Conservation (phyloP, 345 rosid genomes). For the Brassica incana region DNA sequence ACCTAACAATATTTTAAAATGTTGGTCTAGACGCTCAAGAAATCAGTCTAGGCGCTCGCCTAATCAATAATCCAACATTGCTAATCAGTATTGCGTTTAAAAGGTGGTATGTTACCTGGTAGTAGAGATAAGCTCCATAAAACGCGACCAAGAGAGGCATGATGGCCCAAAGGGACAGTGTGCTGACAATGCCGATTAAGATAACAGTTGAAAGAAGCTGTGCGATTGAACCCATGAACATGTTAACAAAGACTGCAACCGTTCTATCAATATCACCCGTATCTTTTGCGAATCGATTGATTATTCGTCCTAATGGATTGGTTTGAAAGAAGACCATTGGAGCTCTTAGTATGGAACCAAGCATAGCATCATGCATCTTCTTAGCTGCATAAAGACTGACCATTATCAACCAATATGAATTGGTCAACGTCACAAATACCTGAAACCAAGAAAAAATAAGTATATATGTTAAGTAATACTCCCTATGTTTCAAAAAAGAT, state of each 20-base stretch:
- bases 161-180: conserved; percentile 96
- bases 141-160: conserved; percentile 93
- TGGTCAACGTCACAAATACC: conserved; percentile 79
- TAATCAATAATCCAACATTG: background rate
- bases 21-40: too few species aligned
- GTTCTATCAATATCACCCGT: conserved; percentile 91
- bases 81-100: background rate
- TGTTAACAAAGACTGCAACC: conserved; percentile 70
- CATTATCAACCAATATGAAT: conserved; percentile 89
- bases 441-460: conserved; percentile 37
- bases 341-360: conserved; percentile 81
- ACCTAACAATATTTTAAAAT: too few species aligned
- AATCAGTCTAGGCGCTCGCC: too few species aligned
- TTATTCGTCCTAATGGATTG: conserved; percentile 90
- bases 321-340: conserved; percentile 98
- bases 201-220: conserved; percentile 95
- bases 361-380: conserved; percentile 90
- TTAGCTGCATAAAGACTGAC: conserved; percentile 90
- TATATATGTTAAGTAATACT: too few species aligned
- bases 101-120: conserved; percentile 47
- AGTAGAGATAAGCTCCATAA: conserved; percentile 88
- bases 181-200: conserved; percentile 94
- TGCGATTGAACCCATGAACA: conserved; percentile 81
- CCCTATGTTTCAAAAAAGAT: too few species aligned
- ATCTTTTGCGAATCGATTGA: conserved; percentile 98